Evolutionary conservation across 495 filamentous ascomycete species (phyloP), one percentile per base, ranked within the genome.

Genomic region (Platismatia glauca): DNA sequence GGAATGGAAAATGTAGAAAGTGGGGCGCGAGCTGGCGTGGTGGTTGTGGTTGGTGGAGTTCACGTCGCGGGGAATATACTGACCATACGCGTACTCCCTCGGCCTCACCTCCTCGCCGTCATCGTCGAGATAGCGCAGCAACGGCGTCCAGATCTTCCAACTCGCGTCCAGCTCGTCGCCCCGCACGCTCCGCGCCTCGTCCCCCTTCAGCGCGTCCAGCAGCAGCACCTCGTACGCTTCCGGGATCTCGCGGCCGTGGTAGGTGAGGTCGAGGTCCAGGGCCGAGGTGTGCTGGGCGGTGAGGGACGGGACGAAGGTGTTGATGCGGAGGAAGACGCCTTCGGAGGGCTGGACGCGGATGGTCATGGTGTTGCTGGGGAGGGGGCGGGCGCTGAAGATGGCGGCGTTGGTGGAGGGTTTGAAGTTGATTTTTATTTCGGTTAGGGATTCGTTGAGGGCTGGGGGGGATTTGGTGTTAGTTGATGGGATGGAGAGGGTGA

Each of bases 251-350:
- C 87, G 84, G 68, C 88, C 81, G 66, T 88, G 80, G 75, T 93
- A 93, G 44, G 89, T 92, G 58, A 93, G 78, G 70, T 93, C 89
- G 41, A 93, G 83, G 74, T 92, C 89, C 29, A 89, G 91, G 61
- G 90, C 87, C 18, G 90, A 88, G 18, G 89, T 91, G 75, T 90
- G 87, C 75, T 90, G 88, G 84, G 91, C 89, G 75, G 82, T 88
- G 66, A 92, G 76, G 61, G 88, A 88, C 13, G 89, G 89, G 29
- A 91, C 76, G 76, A 90, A 91, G 1, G 88, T 89, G 82, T 93
- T 93, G 86, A 92, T 91, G 79, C 90, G 90, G 74, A 91, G 89
- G 76, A 90, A 91, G 67, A 93, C 86, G 73, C 82, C 87, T 78
- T 93, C 89, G 74, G 91, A 89, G 55, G 89, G 89, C 73, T 93